Base-by-base conservation (phyloP, 1,139 yeast genomes). In the Eremothecium sinecaudum region DNA sequence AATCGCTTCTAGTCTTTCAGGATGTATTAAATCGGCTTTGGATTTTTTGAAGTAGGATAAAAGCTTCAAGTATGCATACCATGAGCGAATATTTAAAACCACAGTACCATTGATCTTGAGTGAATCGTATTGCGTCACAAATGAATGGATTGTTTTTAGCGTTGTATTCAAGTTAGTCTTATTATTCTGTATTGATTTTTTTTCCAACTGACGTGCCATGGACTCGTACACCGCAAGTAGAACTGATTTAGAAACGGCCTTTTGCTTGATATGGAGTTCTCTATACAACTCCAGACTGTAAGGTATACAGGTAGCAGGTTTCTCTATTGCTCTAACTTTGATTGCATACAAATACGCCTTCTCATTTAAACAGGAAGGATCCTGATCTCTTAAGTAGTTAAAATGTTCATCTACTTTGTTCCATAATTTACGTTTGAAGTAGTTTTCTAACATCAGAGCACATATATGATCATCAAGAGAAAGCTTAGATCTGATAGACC, bases 201-300 rank as follows among this genome's bases (percentile, higher is more conserved):
- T 53, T 9, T 31, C 24, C 2, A 55, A 44, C 31, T 47, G 51
- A 22, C 39, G 44, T 15, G 39, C 39, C 27, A 49, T 48, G 6
- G 55, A 44, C 34, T 43, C 40, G 33, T 50, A 50, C 6, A 48
- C 37, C 18, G 45, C 18, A 2, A 46, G 26, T 17, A 50, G 16
- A n/a, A n/a, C n/a, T n/a, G 6, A 45, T 38, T 21, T 39, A 44
- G 22, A 41, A 41, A 16, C 44, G 34, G 18, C 32, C 28, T 23
- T 32, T 30, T 23, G 39, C 37, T 3, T 43, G 40, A 16, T 33
- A 34, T 48, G 45, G 20, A 50, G 32, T 12, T 39, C 36, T 10
- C 44, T 28, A 34, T 39, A 42, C 4, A 42, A 32, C 18, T 41
- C 32, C 5, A 45, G 10, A 20, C 48, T 45, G 18, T 37, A 37